Percentiles rank a stretch among this genome's conserved stretches.
Evolutionary conservation across 2,329 filamentous ascomycete genomes (phyloP).

Genomic region (Epichloe sylvatica): DNA sequence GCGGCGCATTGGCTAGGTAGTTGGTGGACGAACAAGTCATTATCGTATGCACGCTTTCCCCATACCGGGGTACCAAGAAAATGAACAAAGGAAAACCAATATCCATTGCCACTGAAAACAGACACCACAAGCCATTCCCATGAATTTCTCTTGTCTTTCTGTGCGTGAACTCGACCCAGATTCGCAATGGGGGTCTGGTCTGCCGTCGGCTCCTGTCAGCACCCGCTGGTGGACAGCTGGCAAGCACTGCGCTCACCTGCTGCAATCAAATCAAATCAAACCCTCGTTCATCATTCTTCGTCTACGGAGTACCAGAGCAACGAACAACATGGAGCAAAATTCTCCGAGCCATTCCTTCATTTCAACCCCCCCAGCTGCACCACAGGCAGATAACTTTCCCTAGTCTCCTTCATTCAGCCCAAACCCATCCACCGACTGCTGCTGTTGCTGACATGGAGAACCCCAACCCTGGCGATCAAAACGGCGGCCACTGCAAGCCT

Average conservation of each 20-base stretch:
- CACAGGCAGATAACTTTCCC: not conserved
- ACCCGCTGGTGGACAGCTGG: conserved; percentile 1
- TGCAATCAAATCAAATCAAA: not conserved
- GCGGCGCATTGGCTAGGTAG: not conserved
- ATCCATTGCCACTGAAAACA: not conserved
- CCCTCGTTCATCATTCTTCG: not conserved
- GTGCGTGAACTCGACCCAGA: not conserved
- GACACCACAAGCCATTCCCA: not conserved
- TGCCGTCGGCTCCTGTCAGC: not conserved
- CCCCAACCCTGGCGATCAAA: not conserved
- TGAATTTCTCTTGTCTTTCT: not conserved
- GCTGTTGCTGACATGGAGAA: not conserved
- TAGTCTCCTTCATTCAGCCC: no score
- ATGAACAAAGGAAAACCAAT: not conserved
- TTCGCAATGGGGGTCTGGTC: not conserved
- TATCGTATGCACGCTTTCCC: not conserved
- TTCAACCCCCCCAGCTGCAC: not conserved
- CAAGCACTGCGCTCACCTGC: not conserved
- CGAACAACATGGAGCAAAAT: not conserved
- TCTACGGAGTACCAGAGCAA: not conserved
- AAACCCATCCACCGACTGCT: no score
- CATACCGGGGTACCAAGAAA: not conserved
- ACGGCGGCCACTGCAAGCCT: not conserved
- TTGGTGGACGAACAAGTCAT: not conserved
- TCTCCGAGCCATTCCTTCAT: not conserved